Conservation (phyloP, 345 rosid species). For the Heritiera fomes region DNA sequence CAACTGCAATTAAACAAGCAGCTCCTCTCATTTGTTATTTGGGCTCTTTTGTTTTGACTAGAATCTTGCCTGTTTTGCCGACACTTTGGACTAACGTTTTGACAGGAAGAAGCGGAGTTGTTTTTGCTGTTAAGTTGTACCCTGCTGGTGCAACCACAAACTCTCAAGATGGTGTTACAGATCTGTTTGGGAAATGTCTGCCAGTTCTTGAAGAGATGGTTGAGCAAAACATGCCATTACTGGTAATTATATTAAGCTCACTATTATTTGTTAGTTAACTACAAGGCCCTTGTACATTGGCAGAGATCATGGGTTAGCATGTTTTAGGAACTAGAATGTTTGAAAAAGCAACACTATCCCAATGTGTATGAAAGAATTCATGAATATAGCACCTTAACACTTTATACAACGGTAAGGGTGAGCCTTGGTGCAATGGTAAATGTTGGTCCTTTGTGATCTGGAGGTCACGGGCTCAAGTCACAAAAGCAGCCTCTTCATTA, state of each 20-base stretch:
- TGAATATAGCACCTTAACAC: neutral
- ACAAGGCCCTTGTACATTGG: neutral
- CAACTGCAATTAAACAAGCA: neutral
- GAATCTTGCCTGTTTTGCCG: constrained; percentile 7
- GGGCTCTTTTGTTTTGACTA: neutral
- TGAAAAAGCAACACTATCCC: neutral
- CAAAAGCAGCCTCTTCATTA: no score
- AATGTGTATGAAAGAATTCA: neutral
- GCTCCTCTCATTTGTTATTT: neutral
- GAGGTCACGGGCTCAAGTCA: no score
- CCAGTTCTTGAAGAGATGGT: constrained; percentile 90
- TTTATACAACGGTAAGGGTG: neutral
- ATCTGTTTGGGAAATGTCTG: constrained; percentile 85
- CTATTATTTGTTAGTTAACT: neutral
- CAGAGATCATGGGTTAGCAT: neutral
- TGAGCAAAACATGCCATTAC: constrained; percentile 80
- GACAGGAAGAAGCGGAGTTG: constrained; percentile 76
- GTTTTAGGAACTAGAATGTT: neutral
- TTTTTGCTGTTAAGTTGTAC: constrained; percentile 89
- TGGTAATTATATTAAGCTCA: constrained; percentile 47
- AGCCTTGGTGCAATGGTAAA: no score
- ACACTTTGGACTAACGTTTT: constrained; percentile 11
- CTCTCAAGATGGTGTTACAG: constrained; percentile 95
- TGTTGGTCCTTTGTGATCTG: no score
- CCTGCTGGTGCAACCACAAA: constrained; percentile 98